phyloP scores from a whole-genome alignment of 768 basidiomycete genomes.

The Auriculariales sp. region DNA sequence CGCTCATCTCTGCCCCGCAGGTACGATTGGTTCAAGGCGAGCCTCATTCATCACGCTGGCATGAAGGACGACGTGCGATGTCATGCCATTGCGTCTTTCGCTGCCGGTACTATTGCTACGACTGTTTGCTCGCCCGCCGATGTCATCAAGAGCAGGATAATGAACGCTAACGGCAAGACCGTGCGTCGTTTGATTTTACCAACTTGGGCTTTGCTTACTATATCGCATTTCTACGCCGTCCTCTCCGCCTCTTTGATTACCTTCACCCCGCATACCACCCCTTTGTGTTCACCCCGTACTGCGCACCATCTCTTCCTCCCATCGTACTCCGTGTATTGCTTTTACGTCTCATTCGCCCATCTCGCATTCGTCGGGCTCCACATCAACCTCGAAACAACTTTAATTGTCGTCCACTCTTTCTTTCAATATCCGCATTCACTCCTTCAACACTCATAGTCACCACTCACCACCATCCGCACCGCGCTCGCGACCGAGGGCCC shows the following conservation, averaged over 20 bases:
- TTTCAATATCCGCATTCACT: not conserved
- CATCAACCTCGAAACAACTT: too few relatives aligned
- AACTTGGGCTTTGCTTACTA: not conserved
- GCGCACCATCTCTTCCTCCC: too few relatives aligned
- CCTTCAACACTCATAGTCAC: constrained; percentile 31
- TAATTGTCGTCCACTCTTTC: not conserved
- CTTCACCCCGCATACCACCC: not conserved
- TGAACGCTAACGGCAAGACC: constrained; percentile 74
- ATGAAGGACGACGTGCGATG: constrained; percentile 71
- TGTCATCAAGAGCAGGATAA: constrained; percentile 78
- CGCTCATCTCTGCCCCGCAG: constrained; percentile 18
- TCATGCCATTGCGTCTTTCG: constrained; percentile 79
- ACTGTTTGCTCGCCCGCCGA: constrained; percentile 84
- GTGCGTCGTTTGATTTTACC: constrained; percentile 24
- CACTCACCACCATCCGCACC: constrained; percentile 48
- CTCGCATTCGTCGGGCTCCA: too few relatives aligned
- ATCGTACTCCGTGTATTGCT: too few relatives aligned
- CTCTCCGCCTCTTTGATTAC: not conserved
- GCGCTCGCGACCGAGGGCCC: constrained; percentile 63
- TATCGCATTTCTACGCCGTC: not conserved
- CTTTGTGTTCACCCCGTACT: not conserved
- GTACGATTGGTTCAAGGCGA: constrained; percentile 86
- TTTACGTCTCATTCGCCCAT: too few relatives aligned
- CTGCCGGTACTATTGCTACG: constrained; percentile 83
- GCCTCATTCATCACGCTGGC: constrained; percentile 53